Evolutionary conservation across 805 yeast species (phyloP), one percentile per base, ranked within the genome.

Genomic region (Cyberlindnera japonica): DNA sequence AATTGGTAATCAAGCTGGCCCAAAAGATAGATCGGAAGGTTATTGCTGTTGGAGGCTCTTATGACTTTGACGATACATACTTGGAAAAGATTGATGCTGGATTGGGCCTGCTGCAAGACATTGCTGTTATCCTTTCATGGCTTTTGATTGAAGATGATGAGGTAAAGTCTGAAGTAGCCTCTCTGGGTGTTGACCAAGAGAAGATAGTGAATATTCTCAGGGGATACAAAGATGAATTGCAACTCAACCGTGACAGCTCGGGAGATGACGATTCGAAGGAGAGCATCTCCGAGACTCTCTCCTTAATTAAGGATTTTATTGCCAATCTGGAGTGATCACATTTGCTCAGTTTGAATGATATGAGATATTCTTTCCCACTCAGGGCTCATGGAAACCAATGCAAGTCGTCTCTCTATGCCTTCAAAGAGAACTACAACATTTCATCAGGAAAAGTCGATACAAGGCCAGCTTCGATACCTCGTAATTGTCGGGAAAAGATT

Each of bases 31-130:
- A 30, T 11, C 18, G 37, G 4, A 26, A 33, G 1, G 40, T 41
- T 4, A 18, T 15, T 18, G 15, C 36, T 17, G 24, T 38, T 13
- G 26, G 34, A 24, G 42, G 22, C 2, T 29, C 32, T 7, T 50
- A 41, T 33, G 33, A 30, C 8, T 45, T 43, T 38, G 47, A 47
- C 27, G 51, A 41, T 5, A 19, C 33, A 2, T 54, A 54, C 31
- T 18, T 45, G 19, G 51, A 48, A 11, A 49, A 49, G 33, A 37
- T 54, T 13, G 48, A 47, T 25, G 38, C 43, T 10, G 55, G 57
- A 0, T 18, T 54, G 33, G 50, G 47, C 9, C 12, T 37, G 5
- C 35, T 54, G 7, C 58, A 54, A 33, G 36, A 29, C 17, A 49
- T 52, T 4, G 29, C 22, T 35, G 26, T 47, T 3, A 26, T 52